Conservation (phyloP, 768 basidiomycete genomes). For the Mycena rebaudengoi region DNA sequence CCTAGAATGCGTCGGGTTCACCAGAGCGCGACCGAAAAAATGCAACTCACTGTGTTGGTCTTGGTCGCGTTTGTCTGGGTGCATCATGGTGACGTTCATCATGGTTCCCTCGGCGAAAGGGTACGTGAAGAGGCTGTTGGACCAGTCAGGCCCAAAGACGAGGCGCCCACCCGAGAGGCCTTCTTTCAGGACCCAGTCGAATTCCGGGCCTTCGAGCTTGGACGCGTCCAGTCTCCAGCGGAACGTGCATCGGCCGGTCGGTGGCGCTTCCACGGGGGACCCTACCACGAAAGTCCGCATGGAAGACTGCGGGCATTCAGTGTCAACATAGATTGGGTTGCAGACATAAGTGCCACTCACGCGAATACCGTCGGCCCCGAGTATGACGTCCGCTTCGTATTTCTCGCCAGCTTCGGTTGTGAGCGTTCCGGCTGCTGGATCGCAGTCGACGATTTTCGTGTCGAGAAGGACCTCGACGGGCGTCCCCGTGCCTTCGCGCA, state of each 20-base stretch:
- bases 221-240: conserved; percentile 11
- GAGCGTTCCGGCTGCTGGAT: neutral
- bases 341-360: neutral
- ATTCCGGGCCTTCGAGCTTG: conserved; percentile 2
- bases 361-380: conserved; percentile 1
- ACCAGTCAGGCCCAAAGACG: neutral
- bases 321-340: neutral
- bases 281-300: conserved; percentile 11
- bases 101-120: neutral
- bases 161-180: neutral
- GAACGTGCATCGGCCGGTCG: neutral
- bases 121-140: neutral
- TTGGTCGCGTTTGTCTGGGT: conserved; percentile 8
- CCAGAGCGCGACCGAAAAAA: no score
- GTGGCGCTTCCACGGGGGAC: neutral
- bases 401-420: neutral
- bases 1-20: neutral
- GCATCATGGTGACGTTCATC: conserved; percentile 14
- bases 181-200: conserved; percentile 5
- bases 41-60: neutral
- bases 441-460: neutral
- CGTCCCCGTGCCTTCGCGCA: neutral
- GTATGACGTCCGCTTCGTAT: conserved; percentile 2
- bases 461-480: neutral
- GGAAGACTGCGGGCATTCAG: neutral